Percentiles rank a stretch among this genome's conserved stretches.
These are phyloP conservation scores for Aethionema arabicum DNA, from an alignment of 345 rosid species.

Conservation along the genomic window DNA sequence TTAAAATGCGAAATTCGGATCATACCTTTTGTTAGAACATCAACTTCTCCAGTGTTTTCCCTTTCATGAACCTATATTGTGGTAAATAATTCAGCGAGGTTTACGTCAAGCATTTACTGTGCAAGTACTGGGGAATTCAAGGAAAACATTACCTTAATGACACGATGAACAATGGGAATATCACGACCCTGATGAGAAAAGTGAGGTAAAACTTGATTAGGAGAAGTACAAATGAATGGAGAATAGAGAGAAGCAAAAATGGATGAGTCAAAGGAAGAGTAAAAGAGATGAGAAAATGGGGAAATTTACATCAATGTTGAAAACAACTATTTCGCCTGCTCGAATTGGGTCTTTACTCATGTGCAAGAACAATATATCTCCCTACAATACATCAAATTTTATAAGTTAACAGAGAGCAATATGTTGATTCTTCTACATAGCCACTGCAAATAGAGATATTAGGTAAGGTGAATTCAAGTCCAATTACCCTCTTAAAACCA, in stretches of 20 bases:
- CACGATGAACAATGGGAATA: slow-evolving; percentile 43
- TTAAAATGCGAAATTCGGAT: slow-evolving; percentile 12
- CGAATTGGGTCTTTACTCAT: slow-evolving; percentile 71
- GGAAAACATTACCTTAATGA: slow-evolving; percentile 28
- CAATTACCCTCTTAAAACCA: slow-evolving; percentile 60
- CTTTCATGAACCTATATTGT: slow-evolving; percentile 80
- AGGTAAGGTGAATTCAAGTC: background rate
- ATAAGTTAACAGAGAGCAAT: background rate
- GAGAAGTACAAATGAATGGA: background rate
- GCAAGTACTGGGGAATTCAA: background rate
- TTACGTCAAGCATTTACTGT: slow-evolving; percentile 5
- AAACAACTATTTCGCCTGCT: slow-evolving; percentile 67
- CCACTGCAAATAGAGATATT: background rate
- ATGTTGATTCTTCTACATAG: background rate
- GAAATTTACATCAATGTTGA: slow-evolving; percentile 52
- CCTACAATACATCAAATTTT: slow-evolving; percentile 42
- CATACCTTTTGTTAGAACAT: slow-evolving; percentile 93
- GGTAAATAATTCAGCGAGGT: background rate
- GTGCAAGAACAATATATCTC: slow-evolving; percentile 65
- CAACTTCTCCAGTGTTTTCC: slow-evolving; percentile 83
- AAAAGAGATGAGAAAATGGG: background rate
- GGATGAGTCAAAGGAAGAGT: background rate
- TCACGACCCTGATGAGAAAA: slow-evolving; percentile 39
- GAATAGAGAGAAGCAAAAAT: background rate
- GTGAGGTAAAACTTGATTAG: background rate